A percentile compares a stretch with the other conserved stretches of the same genome.
Evolutionary conservation across 129 eudicot genomes (phyloP).

Genomic region (Chrysanthemum lavandulifolium): DNA sequence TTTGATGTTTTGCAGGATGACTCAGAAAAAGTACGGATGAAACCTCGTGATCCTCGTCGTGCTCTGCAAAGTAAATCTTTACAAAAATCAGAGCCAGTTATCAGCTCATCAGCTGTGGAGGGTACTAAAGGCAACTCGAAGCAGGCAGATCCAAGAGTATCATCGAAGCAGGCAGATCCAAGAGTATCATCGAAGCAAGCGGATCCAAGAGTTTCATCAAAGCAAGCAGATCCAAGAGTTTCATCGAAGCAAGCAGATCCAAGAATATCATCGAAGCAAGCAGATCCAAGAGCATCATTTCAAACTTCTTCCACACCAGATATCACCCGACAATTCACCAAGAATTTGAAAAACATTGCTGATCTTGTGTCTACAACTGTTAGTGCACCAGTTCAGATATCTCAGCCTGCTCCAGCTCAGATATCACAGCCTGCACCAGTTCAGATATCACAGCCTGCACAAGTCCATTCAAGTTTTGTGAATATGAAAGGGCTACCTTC

Average conservation of each 20-base stretch:
- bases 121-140: constrained; percentile 35
- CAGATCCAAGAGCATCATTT: constrained; percentile 45
- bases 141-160: constrained; percentile 45
- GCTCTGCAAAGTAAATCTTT: constrained; percentile 51
- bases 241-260: constrained; percentile 41
- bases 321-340: constrained; percentile 69
- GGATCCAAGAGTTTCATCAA: constrained; percentile 43
- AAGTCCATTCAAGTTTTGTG: constrained; percentile 41
- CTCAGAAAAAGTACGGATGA: constrained; percentile 71
- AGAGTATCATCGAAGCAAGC: constrained; percentile 40
- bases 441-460: constrained; percentile 38
- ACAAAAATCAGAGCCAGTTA: constrained; percentile 37
- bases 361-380: constrained; percentile 56
- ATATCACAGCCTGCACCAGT: constrained; percentile 11
- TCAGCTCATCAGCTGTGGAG: constrained; percentile 31
- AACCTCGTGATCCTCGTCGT: constrained; percentile 98
- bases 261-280: constrained; percentile 40
- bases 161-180: constrained; percentile 46
- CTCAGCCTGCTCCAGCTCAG: constrained; percentile 33
- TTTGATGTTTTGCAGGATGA: constrained; percentile 61
- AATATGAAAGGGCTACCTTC: constrained; percentile 41
- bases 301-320: constrained; percentile 52
- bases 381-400: constrained; percentile 35
- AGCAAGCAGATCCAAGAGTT: too few relatives aligned
- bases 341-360: constrained; percentile 80